Evolutionary conservation across 2,329 filamentous ascomycete genomes (phyloP), one percentile per base, ranked within the genome.

Genomic region (Ophiostoma sp.): DNA sequence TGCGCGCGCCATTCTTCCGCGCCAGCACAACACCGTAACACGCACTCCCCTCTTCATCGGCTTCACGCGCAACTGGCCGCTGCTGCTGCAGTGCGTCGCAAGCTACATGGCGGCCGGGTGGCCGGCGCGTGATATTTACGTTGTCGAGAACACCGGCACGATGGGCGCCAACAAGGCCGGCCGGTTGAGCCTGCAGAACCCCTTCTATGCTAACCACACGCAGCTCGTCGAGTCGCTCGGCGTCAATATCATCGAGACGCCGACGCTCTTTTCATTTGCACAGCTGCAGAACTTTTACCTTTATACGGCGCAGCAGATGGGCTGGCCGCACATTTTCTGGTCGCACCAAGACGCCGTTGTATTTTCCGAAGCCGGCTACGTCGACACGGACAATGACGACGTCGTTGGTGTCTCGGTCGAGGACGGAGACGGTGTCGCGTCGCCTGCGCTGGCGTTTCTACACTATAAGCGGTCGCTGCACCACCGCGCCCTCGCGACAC

Each of bases 51-150:
- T 87, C 8, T 77, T 87, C 65, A 85, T 87, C 70, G 83, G 84
- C n/a, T 87, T 87, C 76, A 85, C 84, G 0, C 78, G 84, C 45
- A 81, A 82, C 68, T 85, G 81, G 81, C 80, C 81, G 2, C 76
- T 87, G 68, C 78, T 87, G 1, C 79, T 84, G 14, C 85, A 87
- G 75, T 78, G 81, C 3, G 81, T 87, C 1, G 79, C 85, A 9
- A 82, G 79, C 11, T 87, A 87, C 74, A 82, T 87, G 71, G 82
- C 84, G 0, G 82, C 83, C 2, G 85, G 85, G 65, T 87, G 85
- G 84, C 85, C 84, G 1, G 75, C 83, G 0, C 77, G 78, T 27
- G 80, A 86, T 71, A 86, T 87, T 69, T 83, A 83, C 70, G 81
- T 87, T 1, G 76, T 87, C 41, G 85, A 87, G 73, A 87, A 87